Base-by-base conservation (phyloP, 257 asterid species). In the Petunia axillaris region DNA sequence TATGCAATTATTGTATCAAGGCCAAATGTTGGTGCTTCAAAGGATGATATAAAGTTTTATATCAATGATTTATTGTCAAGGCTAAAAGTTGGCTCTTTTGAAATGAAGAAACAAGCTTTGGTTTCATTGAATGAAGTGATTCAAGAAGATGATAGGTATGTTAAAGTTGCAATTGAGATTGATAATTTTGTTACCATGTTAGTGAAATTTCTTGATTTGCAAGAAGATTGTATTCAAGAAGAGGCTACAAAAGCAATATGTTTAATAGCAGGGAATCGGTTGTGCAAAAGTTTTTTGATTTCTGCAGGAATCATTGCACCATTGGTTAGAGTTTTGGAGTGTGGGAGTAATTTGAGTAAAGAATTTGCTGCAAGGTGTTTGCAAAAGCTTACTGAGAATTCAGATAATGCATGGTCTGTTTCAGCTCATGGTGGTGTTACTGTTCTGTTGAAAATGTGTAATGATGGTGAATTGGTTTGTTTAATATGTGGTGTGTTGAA, bases 381-480 rank as follows among this genome's bases (percentile, higher is more conserved):
- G 93, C 86, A 86, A 85, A 94, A 87, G 53, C 64, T 94, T 57
- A 96, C 98, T 0, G 95, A 91, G 90, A 94, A 96, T 76, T 92
- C 98, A 1, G 99, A 96, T 15, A 96, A 96, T 76, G 95, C 87
- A 0, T 96, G 99, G 99, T 89, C 98, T 1, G 88, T 96, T 85
- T 94, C 98, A 7, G 94, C 99, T 41, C 99, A 96, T 9, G 99
- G 98, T 38, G 98, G 99, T 48, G 98, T 91, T 2, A 88, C 97
- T 6, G 89, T 82, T 15, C 89, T 96, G 75, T 79, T 96, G 84
- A 94, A 96, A 81, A 88, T 94, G 14, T 93, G 99, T 37, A 75
- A 41, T n/a, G 58, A 80, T 75, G 81, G 84, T 10, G 95, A 89
- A 75, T 65, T 91, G 78, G 88, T 92, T 76, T 58, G 83, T 66